Percentiles rank a stretch among this genome's conserved stretches.
Conservation (phyloP, 148 eudicot species). For the Nepenthes gracilis region DNA sequence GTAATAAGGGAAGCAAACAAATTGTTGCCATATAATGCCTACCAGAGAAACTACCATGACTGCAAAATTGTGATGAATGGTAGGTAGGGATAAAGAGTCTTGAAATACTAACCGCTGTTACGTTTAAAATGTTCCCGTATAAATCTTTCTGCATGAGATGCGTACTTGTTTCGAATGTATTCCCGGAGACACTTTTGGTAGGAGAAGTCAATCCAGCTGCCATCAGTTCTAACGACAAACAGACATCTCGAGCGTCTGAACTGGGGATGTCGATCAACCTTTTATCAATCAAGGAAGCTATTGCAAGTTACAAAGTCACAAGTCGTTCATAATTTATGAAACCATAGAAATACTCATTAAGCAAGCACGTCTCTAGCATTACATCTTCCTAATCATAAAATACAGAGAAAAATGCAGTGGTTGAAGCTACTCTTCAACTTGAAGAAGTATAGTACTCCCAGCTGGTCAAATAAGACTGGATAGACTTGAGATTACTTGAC, state of each 20-base stretch:
- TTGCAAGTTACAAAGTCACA: slow-evolving; percentile 4
- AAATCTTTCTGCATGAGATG: slow-evolving; percentile 58
- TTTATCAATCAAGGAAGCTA: slow-evolving; percentile 4
- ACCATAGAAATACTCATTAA: not conserved
- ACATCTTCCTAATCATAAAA: not conserved
- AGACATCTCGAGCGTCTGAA: slow-evolving; percentile 73
- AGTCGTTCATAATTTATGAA: no score
- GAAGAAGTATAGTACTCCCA: no score
- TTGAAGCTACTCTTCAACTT: no score
- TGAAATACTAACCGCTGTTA: slow-evolving; percentile 26
- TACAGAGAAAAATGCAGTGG: no score
- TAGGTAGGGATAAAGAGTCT: no score
- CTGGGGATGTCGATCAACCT: slow-evolving; percentile 96
- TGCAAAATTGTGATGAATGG: no score
- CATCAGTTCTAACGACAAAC: slow-evolving; percentile 74
- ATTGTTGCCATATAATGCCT: no score
- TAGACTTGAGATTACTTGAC: no score
- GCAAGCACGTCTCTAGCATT: not conserved
- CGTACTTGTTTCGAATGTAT: slow-evolving; percentile 64
- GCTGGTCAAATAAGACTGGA: no score
- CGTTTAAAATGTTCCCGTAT: slow-evolving; percentile 71
- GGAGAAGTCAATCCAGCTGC: slow-evolving; percentile 90
- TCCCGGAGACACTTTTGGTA: slow-evolving; percentile 84
- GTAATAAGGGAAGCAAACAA: no score
- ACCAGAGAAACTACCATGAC: no score